Percentiles rank a stretch among this genome's conserved stretches.
phyloP scores from a whole-genome alignment of 306 rosid species.

The Malus domestica region DNA sequence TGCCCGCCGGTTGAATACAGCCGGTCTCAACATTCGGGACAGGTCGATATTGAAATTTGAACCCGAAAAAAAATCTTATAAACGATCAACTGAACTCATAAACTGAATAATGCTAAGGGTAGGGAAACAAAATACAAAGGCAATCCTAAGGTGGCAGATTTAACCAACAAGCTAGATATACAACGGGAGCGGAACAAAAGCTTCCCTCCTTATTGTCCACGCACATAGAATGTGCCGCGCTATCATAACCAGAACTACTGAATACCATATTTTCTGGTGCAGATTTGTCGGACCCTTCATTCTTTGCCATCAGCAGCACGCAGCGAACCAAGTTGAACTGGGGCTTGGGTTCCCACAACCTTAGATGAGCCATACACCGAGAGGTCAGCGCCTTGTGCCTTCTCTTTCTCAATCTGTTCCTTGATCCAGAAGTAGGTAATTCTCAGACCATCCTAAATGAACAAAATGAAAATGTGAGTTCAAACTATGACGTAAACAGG shows the following conservation, averaged over 20 bases:
- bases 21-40: neutral
- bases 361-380: slow-evolving; percentile 78
- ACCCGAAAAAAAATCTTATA: neutral
- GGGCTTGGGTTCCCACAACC: slow-evolving; percentile 96
- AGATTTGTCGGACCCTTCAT: slow-evolving; percentile 11
- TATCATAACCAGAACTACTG: slow-evolving; percentile 6
- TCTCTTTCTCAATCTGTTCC: slow-evolving; percentile 97
- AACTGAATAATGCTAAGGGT: neutral
- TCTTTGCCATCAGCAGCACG: slow-evolving; percentile 95
- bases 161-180: slow-evolving; percentile 12
- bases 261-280: neutral
- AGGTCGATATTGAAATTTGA: no score
- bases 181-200: slow-evolving; percentile 7
- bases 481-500: neutral
- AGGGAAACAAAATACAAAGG: neutral
- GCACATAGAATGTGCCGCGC: slow-evolving; percentile 11
- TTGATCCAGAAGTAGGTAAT: slow-evolving; percentile 93
- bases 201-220: slow-evolving; percentile 13
- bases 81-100: neutral
- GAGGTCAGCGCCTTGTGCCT: slow-evolving; percentile 58
- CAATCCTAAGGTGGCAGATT: slow-evolving; percentile 8
- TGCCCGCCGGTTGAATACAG: neutral
- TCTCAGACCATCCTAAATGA: slow-evolving; percentile 78
- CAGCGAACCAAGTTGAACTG: slow-evolving; percentile 91
- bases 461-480: neutral